phyloP scores from a whole-genome alignment of 2,329 filamentous ascomycete genomes.

The Fusarium virguliforme region DNA sequence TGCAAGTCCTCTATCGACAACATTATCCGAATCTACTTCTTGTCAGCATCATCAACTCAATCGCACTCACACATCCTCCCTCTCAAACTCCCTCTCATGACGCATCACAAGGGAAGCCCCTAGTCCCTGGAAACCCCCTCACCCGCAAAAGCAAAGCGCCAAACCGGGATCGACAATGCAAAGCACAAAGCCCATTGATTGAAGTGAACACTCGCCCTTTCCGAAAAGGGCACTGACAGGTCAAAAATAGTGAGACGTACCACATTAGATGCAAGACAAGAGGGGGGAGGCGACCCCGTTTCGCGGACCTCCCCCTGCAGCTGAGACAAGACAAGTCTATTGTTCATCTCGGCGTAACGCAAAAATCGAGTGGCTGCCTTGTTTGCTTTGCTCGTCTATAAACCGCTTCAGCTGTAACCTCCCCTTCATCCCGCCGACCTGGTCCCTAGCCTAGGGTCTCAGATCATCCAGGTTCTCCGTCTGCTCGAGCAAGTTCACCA shows the following conservation, averaged over 20 bases:
- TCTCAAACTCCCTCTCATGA: neutral
- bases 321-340: conserved; percentile 11
- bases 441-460: conserved; percentile 17
- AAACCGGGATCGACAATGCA: conserved; percentile 10
- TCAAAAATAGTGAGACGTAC: conserved; percentile 14
- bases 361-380: conserved; percentile 3
- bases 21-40: neutral
- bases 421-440: neutral
- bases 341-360: conserved; percentile 1
- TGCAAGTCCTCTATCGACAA: neutral
- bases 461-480: conserved; percentile 43
- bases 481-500: conserved; percentile 53
- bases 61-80: neutral
- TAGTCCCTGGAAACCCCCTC: neutral
- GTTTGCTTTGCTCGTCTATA: neutral
- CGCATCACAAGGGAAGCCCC: neutral
- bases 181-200: neutral
- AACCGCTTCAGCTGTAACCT: neutral
- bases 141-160: neutral
- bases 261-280: neutral
- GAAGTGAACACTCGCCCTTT: conserved; percentile 3
- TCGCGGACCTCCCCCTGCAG: conserved; percentile 2
- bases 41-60: neutral
- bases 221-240: neutral
- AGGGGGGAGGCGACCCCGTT: neutral